Conservation (phyloP, 2,329 filamentous ascomycete species). For the Sporothrix curviconia region DNA sequence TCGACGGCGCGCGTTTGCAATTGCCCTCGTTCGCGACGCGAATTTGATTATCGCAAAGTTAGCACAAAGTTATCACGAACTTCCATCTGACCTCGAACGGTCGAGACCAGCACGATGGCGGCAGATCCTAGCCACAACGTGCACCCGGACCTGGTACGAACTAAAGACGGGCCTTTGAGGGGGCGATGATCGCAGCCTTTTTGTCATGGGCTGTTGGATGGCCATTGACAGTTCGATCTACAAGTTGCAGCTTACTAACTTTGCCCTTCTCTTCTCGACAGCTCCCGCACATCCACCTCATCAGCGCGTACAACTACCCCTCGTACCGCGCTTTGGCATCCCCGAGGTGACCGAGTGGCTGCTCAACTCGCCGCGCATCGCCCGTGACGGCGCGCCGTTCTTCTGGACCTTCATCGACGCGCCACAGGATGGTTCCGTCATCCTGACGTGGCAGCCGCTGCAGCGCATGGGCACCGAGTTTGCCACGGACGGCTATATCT, state of each 20-base stretch:
- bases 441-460: slow-evolving; percentile 83
- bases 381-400: slow-evolving; percentile 78
- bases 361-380: slow-evolving; percentile 74
- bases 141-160: slow-evolving; percentile 28
- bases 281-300: slow-evolving; percentile 83
- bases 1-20: background rate
- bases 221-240: background rate
- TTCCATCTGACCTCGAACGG: too few species aligned
- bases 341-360: slow-evolving; percentile 79
- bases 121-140: slow-evolving; percentile 31
- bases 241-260: background rate
- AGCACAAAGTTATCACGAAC: too few species aligned
- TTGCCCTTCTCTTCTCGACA: slow-evolving; percentile 28
- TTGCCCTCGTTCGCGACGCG: too few species aligned
- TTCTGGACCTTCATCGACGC: slow-evolving; percentile 87
- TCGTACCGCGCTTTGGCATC: slow-evolving; percentile 62
- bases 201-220: too few species aligned
- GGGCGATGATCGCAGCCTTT: too few species aligned
- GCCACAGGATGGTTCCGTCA: slow-evolving; percentile 72
- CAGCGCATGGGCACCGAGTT: slow-evolving; percentile 65
- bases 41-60: background rate
- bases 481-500: slow-evolving; percentile 87
- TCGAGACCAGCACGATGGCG: slow-evolving; percentile 18
- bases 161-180: too few species aligned
- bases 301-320: slow-evolving; percentile 75